Conservation (phyloP, 129 eudicot genomes). For the Flaveria robusta region DNA sequence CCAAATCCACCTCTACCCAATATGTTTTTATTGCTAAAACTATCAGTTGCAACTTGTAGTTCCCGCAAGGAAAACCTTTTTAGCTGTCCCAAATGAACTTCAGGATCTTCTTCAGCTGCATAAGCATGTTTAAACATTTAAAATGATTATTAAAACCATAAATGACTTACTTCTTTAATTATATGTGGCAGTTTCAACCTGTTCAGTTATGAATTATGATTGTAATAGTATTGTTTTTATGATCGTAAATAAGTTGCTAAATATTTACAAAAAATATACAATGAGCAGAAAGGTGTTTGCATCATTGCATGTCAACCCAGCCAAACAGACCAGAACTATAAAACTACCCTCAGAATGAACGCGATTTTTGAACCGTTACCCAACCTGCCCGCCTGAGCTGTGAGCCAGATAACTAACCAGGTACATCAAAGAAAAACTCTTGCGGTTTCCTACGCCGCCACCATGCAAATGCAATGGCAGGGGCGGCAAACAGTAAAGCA, state of each 20-base stretch:
- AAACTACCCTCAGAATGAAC: background rate
- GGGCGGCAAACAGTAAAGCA: conserved; percentile 89
- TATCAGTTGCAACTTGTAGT: conserved; percentile 89
- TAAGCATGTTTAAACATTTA: background rate
- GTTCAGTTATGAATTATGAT: too few species aligned
- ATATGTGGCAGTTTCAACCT: background rate
- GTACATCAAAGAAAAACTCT: conserved; percentile 89
- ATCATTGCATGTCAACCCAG: background rate
- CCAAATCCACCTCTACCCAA: conserved; percentile 94
- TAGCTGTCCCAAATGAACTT: conserved; percentile 86
- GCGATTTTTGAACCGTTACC: background rate
- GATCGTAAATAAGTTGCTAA: too few species aligned
- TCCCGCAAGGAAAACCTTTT: conserved; percentile 81
- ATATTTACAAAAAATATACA: background rate
- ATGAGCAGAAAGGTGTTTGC: background rate
- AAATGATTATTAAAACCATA: background rate
- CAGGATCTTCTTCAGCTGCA: conserved; percentile 95
- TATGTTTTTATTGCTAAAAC: conserved; percentile 82
- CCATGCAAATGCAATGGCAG: conserved; percentile 92
- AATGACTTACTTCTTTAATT: background rate
- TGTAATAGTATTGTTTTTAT: too few species aligned
- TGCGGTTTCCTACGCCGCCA: conserved; percentile 87
- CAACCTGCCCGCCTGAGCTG: background rate
- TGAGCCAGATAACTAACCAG: conserved; percentile 47
- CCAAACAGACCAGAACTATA: background rate